Evolutionary conservation across 805 yeast species (phyloP).

Genomic region (Helenozyma rhizophorensis): DNA sequence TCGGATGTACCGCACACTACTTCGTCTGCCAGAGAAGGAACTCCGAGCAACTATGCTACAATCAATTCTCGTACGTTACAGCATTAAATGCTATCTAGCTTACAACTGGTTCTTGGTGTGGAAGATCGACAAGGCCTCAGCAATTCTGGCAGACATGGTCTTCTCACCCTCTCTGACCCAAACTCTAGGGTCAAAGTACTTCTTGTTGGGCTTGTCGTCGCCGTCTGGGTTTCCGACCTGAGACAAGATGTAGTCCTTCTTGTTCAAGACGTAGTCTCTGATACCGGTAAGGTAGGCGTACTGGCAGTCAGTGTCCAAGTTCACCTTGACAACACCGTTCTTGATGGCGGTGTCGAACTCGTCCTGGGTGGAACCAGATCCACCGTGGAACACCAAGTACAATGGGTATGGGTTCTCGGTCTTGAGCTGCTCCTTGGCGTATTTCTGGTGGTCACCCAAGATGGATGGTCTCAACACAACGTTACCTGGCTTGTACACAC

Average conservation of each 20-base stretch:
- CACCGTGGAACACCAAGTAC: slow-evolving; percentile 99
- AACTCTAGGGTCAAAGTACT: slow-evolving; percentile 99
- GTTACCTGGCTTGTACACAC: slow-evolving; percentile 99
- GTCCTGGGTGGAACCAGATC: slow-evolving; percentile 92
- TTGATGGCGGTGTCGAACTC: slow-evolving; percentile 90
- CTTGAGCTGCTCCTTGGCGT: slow-evolving; percentile 67
- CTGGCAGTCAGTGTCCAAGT: slow-evolving; percentile 98
- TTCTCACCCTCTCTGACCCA: slow-evolving; percentile 99
- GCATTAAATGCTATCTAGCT: slow-evolving; percentile 1
- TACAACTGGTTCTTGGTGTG: slow-evolving; percentile 62
- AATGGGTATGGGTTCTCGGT: slow-evolving; percentile 63
- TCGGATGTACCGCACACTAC: no score
- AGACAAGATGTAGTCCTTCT: slow-evolving; percentile 88
- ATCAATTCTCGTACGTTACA: no score
- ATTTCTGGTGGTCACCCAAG: slow-evolving; percentile 92
- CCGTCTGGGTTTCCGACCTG: slow-evolving; percentile 99
- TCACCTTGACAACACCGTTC: slow-evolving; percentile 97
- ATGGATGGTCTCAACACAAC: slow-evolving; percentile 89
- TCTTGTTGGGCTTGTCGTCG: slow-evolving; percentile 98
- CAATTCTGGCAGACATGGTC: slow-evolving; percentile 87
- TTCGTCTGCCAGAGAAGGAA: no score
- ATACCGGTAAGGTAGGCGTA: slow-evolving; percentile 96
- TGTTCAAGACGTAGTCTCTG: slow-evolving; percentile 92
- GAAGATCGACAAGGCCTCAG: slow-evolving; percentile 83
- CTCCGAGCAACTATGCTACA: no score